Evolutionary conservation across 495 filamentous ascomycete species (phyloP).

Genomic region (Penicillium longicatenatum): DNA sequence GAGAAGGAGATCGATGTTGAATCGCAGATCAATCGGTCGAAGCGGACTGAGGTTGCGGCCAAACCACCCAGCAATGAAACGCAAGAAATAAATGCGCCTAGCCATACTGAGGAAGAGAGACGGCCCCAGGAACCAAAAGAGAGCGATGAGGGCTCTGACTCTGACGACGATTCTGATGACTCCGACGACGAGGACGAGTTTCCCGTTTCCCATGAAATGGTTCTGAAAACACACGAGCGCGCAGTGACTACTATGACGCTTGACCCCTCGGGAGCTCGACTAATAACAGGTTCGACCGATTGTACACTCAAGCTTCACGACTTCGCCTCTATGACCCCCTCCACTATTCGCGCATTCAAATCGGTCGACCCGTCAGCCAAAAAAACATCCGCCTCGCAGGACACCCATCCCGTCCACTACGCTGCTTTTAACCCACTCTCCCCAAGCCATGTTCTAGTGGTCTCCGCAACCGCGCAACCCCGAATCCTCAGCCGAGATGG

Average conservation of each 20-base stretch:
- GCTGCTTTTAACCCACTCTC: constrained; percentile 83
- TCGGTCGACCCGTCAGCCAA: constrained; percentile 82
- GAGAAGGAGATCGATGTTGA: constrained; percentile 69
- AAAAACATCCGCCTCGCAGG: constrained; percentile 70
- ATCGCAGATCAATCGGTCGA: constrained; percentile 76
- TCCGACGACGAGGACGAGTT: constrained; percentile 85
- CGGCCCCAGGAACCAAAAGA: constrained; percentile 30
- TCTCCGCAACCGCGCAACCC: constrained; percentile 85
- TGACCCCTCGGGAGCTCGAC: constrained; percentile 80
- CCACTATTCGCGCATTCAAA: constrained; percentile 90
- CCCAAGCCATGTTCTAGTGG: constrained; percentile 78
- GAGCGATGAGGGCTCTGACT: constrained; percentile 38
- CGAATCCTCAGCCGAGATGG: constrained; percentile 89
- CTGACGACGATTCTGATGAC: constrained; percentile 52
- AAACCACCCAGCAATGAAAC: constrained; percentile 27
- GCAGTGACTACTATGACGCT: constrained; percentile 81
- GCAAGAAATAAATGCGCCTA: constrained; percentile 24
- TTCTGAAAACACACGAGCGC: constrained; percentile 88
- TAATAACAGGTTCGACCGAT: constrained; percentile 88
- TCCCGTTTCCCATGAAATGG: constrained; percentile 89
- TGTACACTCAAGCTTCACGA: constrained; percentile 92
- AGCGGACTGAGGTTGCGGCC: constrained; percentile 52
- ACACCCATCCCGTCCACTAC: constrained; percentile 85
- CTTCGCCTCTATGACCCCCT: constrained; percentile 92
- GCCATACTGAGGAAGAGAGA: constrained; percentile 23